A percentile compares a stretch with the other conserved stretches of the same genome.
These are phyloP conservation scores for Linnemannia hyalina DNA, from an alignment of 192 early-diverging fungal species.

Conservation along the genomic window DNA sequence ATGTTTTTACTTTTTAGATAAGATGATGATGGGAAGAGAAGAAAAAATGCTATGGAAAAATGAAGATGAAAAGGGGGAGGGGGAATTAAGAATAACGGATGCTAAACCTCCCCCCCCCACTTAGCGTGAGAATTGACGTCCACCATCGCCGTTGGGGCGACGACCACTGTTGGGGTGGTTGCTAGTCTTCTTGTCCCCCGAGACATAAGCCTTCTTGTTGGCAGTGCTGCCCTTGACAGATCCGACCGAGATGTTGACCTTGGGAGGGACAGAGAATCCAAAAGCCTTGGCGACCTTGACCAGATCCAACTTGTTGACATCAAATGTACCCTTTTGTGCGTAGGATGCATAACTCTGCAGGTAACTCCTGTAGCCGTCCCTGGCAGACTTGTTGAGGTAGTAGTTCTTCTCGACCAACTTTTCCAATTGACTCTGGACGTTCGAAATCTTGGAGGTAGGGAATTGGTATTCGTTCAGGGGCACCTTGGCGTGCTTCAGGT, in stretches of 20 bases:
- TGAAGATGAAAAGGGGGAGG: neutral
- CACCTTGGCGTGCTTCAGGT: slow-evolving; percentile 98
- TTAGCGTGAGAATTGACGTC: slow-evolving; percentile 56
- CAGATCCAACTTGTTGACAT: slow-evolving; percentile 92
- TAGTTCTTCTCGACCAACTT: slow-evolving; percentile 97
- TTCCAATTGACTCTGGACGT: slow-evolving; percentile 96
- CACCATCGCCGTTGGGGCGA: slow-evolving; percentile 39
- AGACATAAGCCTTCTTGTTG: slow-evolving; percentile 56
- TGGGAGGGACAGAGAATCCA: slow-evolving; percentile 96
- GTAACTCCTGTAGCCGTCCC: slow-evolving; percentile 97
- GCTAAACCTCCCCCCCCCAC: neutral
- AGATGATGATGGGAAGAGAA: neutral
- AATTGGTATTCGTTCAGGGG: slow-evolving; percentile 99
- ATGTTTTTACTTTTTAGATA: neutral
- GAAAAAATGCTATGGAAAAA: slow-evolving; percentile 9
- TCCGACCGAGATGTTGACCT: slow-evolving; percentile 84
- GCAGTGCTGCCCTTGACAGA: slow-evolving; percentile 53
- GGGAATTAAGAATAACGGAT: neutral
- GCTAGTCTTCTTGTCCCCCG: slow-evolving; percentile 49
- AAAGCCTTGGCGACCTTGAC: slow-evolving; percentile 93
- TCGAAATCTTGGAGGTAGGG: slow-evolving; percentile 93
- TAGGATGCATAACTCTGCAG: slow-evolving; percentile 96
- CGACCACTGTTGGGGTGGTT: slow-evolving; percentile 47
- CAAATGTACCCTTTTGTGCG: slow-evolving; percentile 96
- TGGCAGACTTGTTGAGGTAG: slow-evolving; percentile 95